Percentiles rank a stretch among this genome's conserved stretches.
Conservation (phyloP, 768 basidiomycete genomes). For the Suillus cothurnatus region DNA sequence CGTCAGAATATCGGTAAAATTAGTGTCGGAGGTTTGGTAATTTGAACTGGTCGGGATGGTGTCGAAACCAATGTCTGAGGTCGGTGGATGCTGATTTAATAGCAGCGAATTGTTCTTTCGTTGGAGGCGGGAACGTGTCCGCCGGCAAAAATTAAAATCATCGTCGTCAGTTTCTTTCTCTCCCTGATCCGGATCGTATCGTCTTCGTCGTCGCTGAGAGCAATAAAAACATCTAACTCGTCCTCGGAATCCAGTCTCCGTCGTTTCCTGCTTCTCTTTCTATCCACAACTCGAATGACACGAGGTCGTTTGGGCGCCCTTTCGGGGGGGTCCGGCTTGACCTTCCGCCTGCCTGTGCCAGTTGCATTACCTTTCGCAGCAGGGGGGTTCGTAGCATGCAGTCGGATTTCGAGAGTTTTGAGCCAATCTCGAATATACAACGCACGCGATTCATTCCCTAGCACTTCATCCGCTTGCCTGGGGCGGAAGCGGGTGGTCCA, state of each 20-base stretch:
- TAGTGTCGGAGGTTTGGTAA: conserved; percentile 14
- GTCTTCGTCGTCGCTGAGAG: conserved; percentile 40
- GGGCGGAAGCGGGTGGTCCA: conserved; percentile 85
- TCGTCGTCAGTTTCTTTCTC: conserved; percentile 41
- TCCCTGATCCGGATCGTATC: conserved; percentile 27
- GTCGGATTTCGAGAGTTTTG: conserved; percentile 63
- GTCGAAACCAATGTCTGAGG: conserved; percentile 11
- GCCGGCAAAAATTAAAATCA: conserved; percentile 31
- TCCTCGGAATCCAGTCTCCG: conserved; percentile 54
- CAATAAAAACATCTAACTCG: conserved; percentile 61
- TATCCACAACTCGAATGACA: conserved; percentile 56
- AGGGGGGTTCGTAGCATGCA: conserved; percentile 20
- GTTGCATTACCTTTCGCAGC: conserved; percentile 6
- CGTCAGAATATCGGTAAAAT: conserved; percentile 55
- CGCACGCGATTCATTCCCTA: conserved; percentile 77
- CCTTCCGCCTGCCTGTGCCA: conserved; percentile 19
- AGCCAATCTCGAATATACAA: conserved; percentile 81
- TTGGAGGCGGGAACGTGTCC: conserved; percentile 24
- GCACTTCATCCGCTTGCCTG: conserved; percentile 66
- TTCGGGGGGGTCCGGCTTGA: conserved; percentile 22
- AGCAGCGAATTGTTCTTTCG: not conserved
- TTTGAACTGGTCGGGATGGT: conserved; percentile 14
- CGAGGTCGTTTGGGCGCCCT: conserved; percentile 59
- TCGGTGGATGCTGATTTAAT: not conserved
- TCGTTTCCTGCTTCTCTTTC: conserved; percentile 52